These are phyloP conservation scores for Fusarium fracticaudum DNA, from an alignment of 2,329 filamentous ascomycete species.

Conservation along the genomic window DNA sequence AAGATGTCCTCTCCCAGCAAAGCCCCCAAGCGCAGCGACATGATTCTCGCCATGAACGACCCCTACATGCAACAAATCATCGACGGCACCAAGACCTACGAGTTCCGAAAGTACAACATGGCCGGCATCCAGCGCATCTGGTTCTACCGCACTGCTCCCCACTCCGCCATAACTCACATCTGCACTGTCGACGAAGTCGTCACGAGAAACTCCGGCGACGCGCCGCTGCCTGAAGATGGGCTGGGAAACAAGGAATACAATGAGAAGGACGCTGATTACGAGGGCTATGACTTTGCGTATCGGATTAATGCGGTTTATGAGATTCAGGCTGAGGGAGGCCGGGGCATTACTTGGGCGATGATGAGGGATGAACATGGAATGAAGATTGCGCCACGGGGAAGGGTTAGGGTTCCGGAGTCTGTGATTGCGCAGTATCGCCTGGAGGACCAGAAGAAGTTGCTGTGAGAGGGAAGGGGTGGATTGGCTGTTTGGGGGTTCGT, in stretches of 20 bases:
- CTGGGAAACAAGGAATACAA: constrained; percentile 44
- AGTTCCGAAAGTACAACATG: constrained; percentile 40
- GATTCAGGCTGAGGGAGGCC: constrained; percentile 1
- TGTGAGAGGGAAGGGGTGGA: not conserved
- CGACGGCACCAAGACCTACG: constrained; percentile 36
- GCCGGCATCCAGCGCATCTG: constrained; percentile 34
- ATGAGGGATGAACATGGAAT: constrained; percentile 26
- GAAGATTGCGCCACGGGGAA: constrained; percentile 12
- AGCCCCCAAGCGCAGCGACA: not conserved
- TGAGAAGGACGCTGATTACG: constrained; percentile 32
- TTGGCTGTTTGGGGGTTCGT: not conserved
- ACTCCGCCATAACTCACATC: constrained; percentile 42
- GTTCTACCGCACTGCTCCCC: constrained; percentile 41
- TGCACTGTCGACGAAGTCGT: constrained; percentile 29
- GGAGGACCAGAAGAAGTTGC: not conserved
- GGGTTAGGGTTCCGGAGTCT: not conserved
- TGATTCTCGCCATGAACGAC: constrained; percentile 29
- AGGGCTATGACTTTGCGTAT: constrained; percentile 44
- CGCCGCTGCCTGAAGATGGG: constrained; percentile 27
- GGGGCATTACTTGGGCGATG: constrained; percentile 19
- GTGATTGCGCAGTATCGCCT: not conserved
- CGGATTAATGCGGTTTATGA: constrained; percentile 38
- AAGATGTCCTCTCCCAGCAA: not conserved
- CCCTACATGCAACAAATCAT: constrained; percentile 40
- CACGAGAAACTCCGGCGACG: constrained; percentile 27